Percentiles rank a stretch among this genome's conserved stretches.
These are phyloP conservation scores for Strobilomyces echinocephalus DNA, from an alignment of 768 basidiomycete genomes.

Conservation along the genomic window DNA sequence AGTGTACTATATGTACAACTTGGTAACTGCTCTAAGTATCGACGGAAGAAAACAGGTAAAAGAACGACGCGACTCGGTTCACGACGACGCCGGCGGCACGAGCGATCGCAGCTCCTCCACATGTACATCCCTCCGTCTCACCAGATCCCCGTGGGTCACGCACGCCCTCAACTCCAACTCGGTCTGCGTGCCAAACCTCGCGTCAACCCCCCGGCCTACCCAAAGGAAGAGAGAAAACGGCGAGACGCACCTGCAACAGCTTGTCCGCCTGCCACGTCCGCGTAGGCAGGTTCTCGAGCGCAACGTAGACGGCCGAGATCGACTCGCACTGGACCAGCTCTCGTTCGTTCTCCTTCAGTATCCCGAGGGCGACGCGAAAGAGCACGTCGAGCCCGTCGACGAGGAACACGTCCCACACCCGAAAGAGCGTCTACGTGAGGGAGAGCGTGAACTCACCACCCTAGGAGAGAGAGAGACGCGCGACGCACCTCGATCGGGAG, in stretches of 20 bases:
- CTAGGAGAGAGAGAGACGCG: too few relatives aligned
- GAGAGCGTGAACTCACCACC: too few relatives aligned
- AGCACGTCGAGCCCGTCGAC: conserved; percentile 89
- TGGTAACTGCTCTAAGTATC: too few relatives aligned
- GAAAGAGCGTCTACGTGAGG: conserved; percentile 84
- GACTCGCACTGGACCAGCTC: conserved; percentile 83
- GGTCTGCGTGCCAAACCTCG: conserved; percentile 36
- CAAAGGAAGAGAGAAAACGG: neutral
- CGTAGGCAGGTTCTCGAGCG: conserved; percentile 84
- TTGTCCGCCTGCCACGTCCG: conserved; percentile 93
- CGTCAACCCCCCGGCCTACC: neutral
- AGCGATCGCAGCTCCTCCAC: conserved; percentile 42
- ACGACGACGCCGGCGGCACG: conserved; percentile 28
- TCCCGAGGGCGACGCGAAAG: conserved; percentile 84
- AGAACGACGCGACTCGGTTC: too few relatives aligned
- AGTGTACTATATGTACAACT: too few relatives aligned
- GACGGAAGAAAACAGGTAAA: too few relatives aligned
- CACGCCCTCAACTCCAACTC: conserved; percentile 50
- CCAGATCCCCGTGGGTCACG: too few relatives aligned
- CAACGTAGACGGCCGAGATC: conserved; percentile 84
- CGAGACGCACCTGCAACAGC: conserved; percentile 64
- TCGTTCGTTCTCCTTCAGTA: conserved; percentile 76
- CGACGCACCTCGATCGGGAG: conserved; percentile 81
- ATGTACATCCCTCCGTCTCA: conserved; percentile 46
- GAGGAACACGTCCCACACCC: conserved; percentile 95